phyloP scores from a whole-genome alignment of 208 protist species.

The Angomonas ambiguus region DNA sequence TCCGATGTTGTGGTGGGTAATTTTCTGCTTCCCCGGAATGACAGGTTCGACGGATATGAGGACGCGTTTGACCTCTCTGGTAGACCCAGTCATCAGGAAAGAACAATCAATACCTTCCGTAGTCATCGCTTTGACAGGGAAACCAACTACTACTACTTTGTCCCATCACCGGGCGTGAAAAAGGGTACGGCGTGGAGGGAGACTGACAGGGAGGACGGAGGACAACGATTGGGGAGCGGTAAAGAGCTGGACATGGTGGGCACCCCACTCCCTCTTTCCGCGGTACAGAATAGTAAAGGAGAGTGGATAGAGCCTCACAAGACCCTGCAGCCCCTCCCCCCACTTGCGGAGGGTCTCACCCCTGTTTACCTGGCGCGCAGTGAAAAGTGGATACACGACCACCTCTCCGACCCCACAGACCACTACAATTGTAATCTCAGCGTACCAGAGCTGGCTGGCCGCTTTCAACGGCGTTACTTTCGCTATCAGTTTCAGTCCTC shows the following conservation, averaged over 20 bases:
- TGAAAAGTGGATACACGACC: neutral
- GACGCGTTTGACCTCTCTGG: constrained; percentile 68
- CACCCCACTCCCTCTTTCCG: constrained; percentile 34
- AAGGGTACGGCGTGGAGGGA: neutral
- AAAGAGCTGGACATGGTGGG: constrained; percentile 26
- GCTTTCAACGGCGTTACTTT: constrained; percentile 73
- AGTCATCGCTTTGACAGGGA: constrained; percentile 28
- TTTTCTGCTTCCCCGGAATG: constrained; percentile 40
- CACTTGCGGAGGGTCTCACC: neutral
- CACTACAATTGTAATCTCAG: constrained; percentile 2
- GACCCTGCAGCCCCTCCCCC: neutral
- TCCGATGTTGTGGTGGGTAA: constrained; percentile 70
- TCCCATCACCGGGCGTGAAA: constrained; percentile 23
- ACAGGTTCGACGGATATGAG: constrained; percentile 46
- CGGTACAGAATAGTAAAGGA: neutral
- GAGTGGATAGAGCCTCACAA: neutral
- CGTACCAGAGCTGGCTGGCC: constrained; percentile 52
- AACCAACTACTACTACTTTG: constrained; percentile 79
- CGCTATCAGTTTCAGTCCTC: constrained; percentile 17
- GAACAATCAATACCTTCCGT: constrained; percentile 70
- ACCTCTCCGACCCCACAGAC: neutral
- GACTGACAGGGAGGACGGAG: neutral
- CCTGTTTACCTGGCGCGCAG: neutral
- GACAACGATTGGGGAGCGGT: constrained; percentile 5
- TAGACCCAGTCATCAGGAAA: constrained; percentile 51